phyloP scores from a whole-genome alignment of 768 basidiomycete species.

The Rhodocollybia butyracea region DNA sequence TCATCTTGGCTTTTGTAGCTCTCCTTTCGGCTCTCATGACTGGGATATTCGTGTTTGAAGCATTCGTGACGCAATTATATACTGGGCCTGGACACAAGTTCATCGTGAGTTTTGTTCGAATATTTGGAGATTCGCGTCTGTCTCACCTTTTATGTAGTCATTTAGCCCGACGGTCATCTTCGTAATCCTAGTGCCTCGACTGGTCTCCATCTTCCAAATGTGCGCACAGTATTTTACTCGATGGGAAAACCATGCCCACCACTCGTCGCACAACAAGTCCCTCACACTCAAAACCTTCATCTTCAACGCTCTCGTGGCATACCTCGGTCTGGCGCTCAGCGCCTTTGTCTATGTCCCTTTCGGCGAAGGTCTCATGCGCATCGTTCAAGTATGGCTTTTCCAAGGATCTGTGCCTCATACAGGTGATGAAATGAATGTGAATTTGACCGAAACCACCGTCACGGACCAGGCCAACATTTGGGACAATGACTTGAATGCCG shows the following conservation, averaged over 20 bases:
- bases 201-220: constrained; percentile 70
- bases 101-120: constrained; percentile 54
- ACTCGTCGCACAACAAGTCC: constrained; percentile 71
- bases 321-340: constrained; percentile 84
- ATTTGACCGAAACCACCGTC: background rate
- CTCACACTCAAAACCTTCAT: constrained; percentile 83
- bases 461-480: constrained; percentile 29
- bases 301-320: constrained; percentile 85
- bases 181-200: constrained; percentile 71
- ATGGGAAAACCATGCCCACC: constrained; percentile 92
- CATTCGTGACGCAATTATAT: constrained; percentile 87
- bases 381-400: constrained; percentile 44
- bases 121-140: background rate
- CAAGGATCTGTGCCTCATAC: constrained; percentile 19
- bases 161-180: constrained; percentile 86
- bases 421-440: constrained; percentile 8
- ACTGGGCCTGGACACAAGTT: constrained; percentile 79
- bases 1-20: constrained; percentile 70
- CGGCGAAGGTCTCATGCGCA: constrained; percentile 77
- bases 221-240: constrained; percentile 70
- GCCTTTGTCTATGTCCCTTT: constrained; percentile 96
- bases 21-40: constrained; percentile 71
- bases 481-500: constrained; percentile 51
- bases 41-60: constrained; percentile 82
- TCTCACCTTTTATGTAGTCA: constrained; percentile 38